A percentile compares a stretch with the other conserved stretches of the same genome.
These are phyloP conservation scores for Gomphus bonarii DNA, from an alignment of 1,284 basidiomycete species.

Conservation along the genomic window DNA sequence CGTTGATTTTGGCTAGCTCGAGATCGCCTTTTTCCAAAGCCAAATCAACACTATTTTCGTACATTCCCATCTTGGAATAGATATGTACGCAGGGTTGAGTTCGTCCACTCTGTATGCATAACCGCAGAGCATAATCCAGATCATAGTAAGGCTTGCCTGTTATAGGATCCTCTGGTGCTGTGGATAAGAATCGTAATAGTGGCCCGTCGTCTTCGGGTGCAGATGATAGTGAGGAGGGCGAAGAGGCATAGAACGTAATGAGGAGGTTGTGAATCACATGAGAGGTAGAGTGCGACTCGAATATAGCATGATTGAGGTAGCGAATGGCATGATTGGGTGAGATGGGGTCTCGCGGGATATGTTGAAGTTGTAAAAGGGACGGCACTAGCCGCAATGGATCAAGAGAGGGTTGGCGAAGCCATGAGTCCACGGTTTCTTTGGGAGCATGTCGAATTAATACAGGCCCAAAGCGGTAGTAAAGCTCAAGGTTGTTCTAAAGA, in stretches of 20 bases:
- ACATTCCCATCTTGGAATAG: constrained; percentile 96
- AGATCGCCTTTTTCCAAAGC: constrained; percentile 90
- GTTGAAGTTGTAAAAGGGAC: constrained; percentile 76
- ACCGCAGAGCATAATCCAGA: constrained; percentile 88
- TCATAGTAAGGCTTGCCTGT: constrained; percentile 91
- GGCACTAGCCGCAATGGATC: constrained; percentile 85
- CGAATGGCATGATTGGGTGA: constrained; percentile 78
- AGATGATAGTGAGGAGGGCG: constrained; percentile 30
- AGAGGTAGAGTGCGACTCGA: constrained; percentile 70
- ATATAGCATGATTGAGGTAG: constrained; percentile 80
- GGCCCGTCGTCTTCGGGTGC: constrained; percentile 60
- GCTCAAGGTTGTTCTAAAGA: constrained; percentile 59
- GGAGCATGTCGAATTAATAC: constrained; percentile 82
- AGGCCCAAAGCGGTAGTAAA: constrained; percentile 90
- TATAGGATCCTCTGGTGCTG: constrained; percentile 72
- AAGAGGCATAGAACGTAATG: constrained; percentile 68
- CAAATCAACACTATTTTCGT: constrained; percentile 93
- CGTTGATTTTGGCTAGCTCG: constrained; percentile 87
- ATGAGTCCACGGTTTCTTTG: constrained; percentile 84
- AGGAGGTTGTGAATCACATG: constrained; percentile 91
- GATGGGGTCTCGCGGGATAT: constrained; percentile 56
- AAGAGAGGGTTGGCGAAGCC: constrained; percentile 74
- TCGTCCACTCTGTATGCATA: constrained; percentile 77
- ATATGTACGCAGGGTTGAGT: constrained; percentile 93
- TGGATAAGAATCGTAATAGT: constrained; percentile 80